Percentiles rank a stretch among this genome's conserved stretches.
Evolutionary conservation across 2,329 filamentous ascomycete genomes (phyloP).

Genomic region (Diaporthe citri): DNA sequence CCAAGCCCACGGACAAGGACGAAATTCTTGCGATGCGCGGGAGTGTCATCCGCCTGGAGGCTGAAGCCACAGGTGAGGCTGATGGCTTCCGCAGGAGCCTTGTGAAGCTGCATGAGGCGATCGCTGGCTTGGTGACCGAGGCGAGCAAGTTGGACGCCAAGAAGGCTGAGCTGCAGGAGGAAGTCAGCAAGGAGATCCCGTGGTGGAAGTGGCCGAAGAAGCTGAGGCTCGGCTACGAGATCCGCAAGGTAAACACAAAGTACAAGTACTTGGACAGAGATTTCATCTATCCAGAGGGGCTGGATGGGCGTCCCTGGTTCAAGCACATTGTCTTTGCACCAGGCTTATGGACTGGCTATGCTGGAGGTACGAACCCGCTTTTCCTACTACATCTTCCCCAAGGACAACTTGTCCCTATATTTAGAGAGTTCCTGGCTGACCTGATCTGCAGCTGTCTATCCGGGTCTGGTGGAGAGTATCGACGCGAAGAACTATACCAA

Average conservation of each 20-base stretch:
- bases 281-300: conserved; percentile 80
- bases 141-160: conserved; percentile 55
- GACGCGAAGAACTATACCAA: conserved; percentile 70
- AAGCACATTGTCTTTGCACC: conserved; percentile 96
- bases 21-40: conserved; percentile 39
- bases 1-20: conserved; percentile 43
- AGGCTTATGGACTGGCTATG: conserved; percentile 91
- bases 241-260: conserved; percentile 79
- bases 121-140: conserved; percentile 39
- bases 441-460: conserved; percentile 65
- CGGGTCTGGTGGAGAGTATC: conserved; percentile 73
- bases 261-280: conserved; percentile 88
- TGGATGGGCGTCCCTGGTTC: conserved; percentile 88
- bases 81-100: conserved; percentile 57
- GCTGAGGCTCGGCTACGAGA: conserved; percentile 71
- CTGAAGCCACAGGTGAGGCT: conserved; percentile 49
- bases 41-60: conserved; percentile 39
- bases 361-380: conserved; percentile 70
- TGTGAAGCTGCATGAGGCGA: conserved; percentile 49
- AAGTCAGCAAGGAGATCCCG: conserved; percentile 61
- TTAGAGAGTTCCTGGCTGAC: conserved; percentile 52
- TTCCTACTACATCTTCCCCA: conserved; percentile 60
- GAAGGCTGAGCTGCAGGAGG: conserved; percentile 53
- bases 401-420: conserved; percentile 81
- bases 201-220: conserved; percentile 73